Evolutionary conservation across 2,329 filamentous ascomycete genomes (phyloP).

Genomic region (Fusarium domesticum): DNA sequence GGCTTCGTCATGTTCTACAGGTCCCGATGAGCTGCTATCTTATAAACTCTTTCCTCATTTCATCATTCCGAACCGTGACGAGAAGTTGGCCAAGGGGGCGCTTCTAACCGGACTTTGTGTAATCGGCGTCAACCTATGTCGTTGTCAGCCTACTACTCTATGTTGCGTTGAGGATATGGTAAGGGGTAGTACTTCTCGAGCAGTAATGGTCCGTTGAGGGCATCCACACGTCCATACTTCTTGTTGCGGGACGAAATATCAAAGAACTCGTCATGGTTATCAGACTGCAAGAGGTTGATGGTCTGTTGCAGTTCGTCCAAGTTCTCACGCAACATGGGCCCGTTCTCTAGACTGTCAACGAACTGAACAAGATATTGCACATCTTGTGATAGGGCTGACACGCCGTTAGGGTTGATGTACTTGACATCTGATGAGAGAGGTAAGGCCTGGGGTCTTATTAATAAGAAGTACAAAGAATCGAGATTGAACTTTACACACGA

Average conservation of each 20-base stretch:
- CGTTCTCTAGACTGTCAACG: conserved; percentile 79
- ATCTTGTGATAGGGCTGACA: conserved; percentile 76
- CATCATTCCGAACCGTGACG: conserved; percentile 63
- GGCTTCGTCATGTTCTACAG: background rate
- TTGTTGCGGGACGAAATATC: conserved; percentile 86
- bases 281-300: conserved; percentile 77
- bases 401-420: conserved; percentile 83
- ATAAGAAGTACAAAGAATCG: background rate
- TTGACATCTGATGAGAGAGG: conserved; percentile 77
- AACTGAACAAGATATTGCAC: conserved; percentile 82
- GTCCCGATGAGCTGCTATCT: background rate
- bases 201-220: conserved; percentile 80
- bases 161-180: background rate
- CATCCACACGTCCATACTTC: conserved; percentile 91
- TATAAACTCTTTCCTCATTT: conserved; percentile 4
- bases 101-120: conserved; percentile 57
- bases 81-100: conserved; percentile 67
- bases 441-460: conserved; percentile 53
- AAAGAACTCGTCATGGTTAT: conserved; percentile 96
- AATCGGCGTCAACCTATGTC: conserved; percentile 59
- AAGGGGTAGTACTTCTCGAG: conserved; percentile 74
- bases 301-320: conserved; percentile 94
- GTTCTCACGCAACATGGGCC: conserved; percentile 80
- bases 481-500: conserved; percentile 48
- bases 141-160: conserved; percentile 26